Percentiles rank a stretch among this genome's conserved stretches.
These are phyloP conservation scores for Alternaria sp. DNA, from an alignment of 2,329 filamentous ascomycete genomes.

Conservation along the genomic window DNA sequence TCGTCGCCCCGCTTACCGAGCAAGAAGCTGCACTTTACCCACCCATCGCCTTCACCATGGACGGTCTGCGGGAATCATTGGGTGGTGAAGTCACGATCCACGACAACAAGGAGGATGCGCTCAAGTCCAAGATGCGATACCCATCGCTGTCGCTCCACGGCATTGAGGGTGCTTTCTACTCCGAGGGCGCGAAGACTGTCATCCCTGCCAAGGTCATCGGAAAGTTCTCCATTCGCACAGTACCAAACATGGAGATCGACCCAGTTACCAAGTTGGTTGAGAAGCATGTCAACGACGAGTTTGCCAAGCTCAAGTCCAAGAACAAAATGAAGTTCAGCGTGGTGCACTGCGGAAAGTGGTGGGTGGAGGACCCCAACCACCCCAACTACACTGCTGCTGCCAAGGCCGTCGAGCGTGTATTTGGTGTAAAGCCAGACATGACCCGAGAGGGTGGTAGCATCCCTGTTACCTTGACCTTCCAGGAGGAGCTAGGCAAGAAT, in stretches of 20 bases:
- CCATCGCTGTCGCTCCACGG: slow-evolving; percentile 95
- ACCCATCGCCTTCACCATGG: slow-evolving; percentile 93
- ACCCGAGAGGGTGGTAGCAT: slow-evolving; percentile 97
- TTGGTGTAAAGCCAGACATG: slow-evolving; percentile 91
- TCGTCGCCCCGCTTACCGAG: slow-evolving; percentile 86
- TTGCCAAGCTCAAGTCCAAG: slow-evolving; percentile 88
- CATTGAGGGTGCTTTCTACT: slow-evolving; percentile 92
- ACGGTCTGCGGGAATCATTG: slow-evolving; percentile 89
- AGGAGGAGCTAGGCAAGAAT: slow-evolving; percentile 98
- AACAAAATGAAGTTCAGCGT: slow-evolving; percentile 84
- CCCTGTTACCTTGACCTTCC: slow-evolving; percentile 94
- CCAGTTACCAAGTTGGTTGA: slow-evolving; percentile 86
- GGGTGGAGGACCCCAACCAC: slow-evolving; percentile 96
- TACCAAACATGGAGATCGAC: slow-evolving; percentile 95
- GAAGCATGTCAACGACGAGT: slow-evolving; percentile 83
- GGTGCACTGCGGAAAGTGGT: slow-evolving; percentile 97
- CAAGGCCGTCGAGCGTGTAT: slow-evolving; percentile 96
- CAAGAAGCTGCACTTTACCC: slow-evolving; percentile 91
- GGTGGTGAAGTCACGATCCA: slow-evolving; percentile 89
- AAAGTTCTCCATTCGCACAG: slow-evolving; percentile 98
- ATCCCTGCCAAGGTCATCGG: slow-evolving; percentile 97
- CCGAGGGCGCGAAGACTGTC: slow-evolving; percentile 95
- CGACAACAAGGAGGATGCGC: slow-evolving; percentile 85
- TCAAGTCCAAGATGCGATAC: slow-evolving; percentile 96
- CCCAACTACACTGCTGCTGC: slow-evolving; percentile 97